Percentiles rank a stretch among this genome's conserved stretches.
Conservation (phyloP, 73 alveolate genomes). For the Tetrahymena elliotti region DNA sequence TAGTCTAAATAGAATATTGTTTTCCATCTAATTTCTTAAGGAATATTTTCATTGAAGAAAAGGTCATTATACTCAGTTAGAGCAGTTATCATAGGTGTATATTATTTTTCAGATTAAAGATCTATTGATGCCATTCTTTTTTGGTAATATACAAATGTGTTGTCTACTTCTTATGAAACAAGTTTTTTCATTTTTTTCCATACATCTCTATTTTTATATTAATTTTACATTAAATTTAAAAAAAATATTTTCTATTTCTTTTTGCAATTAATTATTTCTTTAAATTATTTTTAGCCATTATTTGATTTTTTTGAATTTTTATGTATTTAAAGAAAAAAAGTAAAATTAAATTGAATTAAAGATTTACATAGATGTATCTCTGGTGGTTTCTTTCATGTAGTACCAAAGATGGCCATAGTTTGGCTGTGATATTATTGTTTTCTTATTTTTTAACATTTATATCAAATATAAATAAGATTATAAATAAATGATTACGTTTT, state of each 20-base stretch:
- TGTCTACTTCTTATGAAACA: not conserved
- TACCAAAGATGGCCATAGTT: slow-evolving; percentile 71
- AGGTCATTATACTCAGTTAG: not conserved
- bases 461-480: not conserved
- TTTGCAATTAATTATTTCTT: too few relatives aligned
- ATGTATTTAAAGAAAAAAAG: not conserved
- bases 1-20: not conserved
- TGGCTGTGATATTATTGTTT: slow-evolving; percentile 37
- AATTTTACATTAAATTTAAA: too few relatives aligned
- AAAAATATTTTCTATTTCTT: too few relatives aligned
- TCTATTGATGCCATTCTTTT: not conserved
- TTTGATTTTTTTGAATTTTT: too few relatives aligned
- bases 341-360: not conserved
- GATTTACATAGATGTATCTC: slow-evolving; percentile 53
- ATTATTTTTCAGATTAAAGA: not conserved
- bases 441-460: not conserved
- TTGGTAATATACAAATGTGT: not conserved
- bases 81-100: not conserved
- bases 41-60: not conserved
- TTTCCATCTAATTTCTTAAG: not conserved
- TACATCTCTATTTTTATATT: slow-evolving; percentile 1
- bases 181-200: slow-evolving; percentile 24
- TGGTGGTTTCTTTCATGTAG: slow-evolving; percentile 46
- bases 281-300: too few relatives aligned
- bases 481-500: slow-evolving; percentile 39